phyloP scores from a whole-genome alignment of 345 rosid species.

The Murraya paniculata region DNA sequence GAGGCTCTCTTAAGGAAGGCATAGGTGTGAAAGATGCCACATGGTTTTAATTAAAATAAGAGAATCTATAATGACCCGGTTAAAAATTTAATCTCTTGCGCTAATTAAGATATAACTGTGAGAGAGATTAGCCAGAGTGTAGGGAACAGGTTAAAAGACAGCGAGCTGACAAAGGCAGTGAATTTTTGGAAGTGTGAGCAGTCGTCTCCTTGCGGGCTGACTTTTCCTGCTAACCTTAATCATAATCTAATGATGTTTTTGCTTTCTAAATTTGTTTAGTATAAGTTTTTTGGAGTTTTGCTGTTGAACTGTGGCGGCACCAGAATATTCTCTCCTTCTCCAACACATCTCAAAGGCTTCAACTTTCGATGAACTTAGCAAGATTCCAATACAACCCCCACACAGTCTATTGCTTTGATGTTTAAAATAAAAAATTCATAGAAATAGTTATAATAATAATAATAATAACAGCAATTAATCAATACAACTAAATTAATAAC shows the following conservation, averaged over 20 bases:
- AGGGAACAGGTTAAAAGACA: constrained; percentile 39
- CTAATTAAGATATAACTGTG: neutral
- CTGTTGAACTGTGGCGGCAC: constrained; percentile 79
- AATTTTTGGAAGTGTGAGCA: constrained; percentile 74
- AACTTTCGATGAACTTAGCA: constrained; percentile 36
- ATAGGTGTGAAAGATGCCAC: neutral
- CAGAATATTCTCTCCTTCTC: constrained; percentile 87
- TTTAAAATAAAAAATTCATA: neutral
- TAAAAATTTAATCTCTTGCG: neutral
- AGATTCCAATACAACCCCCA: constrained; percentile 26
- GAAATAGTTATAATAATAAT: no score
- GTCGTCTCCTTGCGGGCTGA: constrained; percentile 92
- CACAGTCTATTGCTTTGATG: constrained; percentile 9
- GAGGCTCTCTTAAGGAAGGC: constrained; percentile 6
- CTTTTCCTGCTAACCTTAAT: constrained; percentile 69
- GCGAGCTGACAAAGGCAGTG: constrained; percentile 86
- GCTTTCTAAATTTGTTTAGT: constrained; percentile 48
- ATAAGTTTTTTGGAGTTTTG: constrained; percentile 62
- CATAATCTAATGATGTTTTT: constrained; percentile 89
- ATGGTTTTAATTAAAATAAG: neutral
- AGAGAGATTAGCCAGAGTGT: constrained; percentile 4
- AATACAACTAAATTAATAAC: neutral
- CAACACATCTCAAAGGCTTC: constrained; percentile 44
- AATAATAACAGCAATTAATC: neutral
- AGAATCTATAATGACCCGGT: neutral